Evolutionary conservation across 2,329 filamentous ascomycete genomes (phyloP).

Genomic region (Sporothrix brasiliensis): DNA sequence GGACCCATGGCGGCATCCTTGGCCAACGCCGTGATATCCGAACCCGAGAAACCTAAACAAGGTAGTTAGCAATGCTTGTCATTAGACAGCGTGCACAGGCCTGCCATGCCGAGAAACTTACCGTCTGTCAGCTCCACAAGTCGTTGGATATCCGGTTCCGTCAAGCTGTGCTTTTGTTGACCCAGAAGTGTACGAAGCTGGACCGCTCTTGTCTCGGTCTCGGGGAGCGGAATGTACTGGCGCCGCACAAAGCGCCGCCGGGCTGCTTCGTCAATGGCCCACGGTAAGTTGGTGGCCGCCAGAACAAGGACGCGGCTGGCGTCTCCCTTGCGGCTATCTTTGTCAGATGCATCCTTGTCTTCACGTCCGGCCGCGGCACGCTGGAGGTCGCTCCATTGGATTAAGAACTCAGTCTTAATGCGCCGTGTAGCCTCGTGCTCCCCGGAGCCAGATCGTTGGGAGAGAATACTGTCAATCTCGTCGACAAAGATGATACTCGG

Average conservation of each 20-base stretch:
- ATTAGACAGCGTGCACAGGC: background rate
- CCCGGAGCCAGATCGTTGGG: slow-evolving; percentile 76
- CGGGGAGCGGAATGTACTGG: slow-evolving; percentile 94
- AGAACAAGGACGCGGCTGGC: slow-evolving; percentile 87
- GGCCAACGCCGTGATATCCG: slow-evolving; percentile 92
- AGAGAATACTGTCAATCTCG: slow-evolving; percentile 93
- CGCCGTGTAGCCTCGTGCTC: slow-evolving; percentile 92
- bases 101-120: slow-evolving; percentile 47
- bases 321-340: slow-evolving; percentile 76
- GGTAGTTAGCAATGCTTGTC: slow-evolving; percentile 22
- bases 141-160: slow-evolving; percentile 68
- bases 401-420: slow-evolving; percentile 97
- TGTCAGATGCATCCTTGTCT: slow-evolving; percentile 65
- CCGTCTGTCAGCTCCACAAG: slow-evolving; percentile 84
- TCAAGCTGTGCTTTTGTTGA: slow-evolving; percentile 83
- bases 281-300: slow-evolving; percentile 92
- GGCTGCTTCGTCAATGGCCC: slow-evolving; percentile 97
- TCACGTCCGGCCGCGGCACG: slow-evolving; percentile 87
- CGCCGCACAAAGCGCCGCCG: slow-evolving; percentile 85
- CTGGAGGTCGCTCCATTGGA: slow-evolving; percentile 91
- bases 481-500: slow-evolving; percentile 98
- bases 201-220: slow-evolving; percentile 74
- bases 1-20: slow-evolving; percentile 99
- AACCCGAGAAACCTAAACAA: slow-evolving; percentile 84
- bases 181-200: slow-evolving; percentile 80